Evolutionary conservation across 2,329 filamentous ascomycete genomes (phyloP), one percentile per base, ranked within the genome.

Genomic region (Tricladium varicosporioides): DNA sequence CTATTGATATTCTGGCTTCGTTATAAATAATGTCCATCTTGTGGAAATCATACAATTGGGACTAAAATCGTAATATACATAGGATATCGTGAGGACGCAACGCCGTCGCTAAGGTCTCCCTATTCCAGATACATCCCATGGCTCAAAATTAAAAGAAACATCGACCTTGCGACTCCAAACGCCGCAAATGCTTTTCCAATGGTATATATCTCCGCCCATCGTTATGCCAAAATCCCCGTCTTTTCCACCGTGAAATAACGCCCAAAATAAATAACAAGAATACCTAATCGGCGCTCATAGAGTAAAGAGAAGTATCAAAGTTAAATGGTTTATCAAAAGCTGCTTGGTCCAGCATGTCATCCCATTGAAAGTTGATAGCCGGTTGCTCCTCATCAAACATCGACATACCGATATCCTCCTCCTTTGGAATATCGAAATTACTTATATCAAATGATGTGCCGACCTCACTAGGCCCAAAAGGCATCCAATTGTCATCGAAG

Each of bases 321-420:
- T 75, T 66, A 60, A 83, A 81, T 0, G 79, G 76, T 68, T 84
- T 83, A 52, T 73, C 73, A 60, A 82, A 81, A 64, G 81, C 77
- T 0, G 70, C 66, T 22, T 50, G 46, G 53, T 70, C 67, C 3
- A 75, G 67, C 40, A 80, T 58, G n/a, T 83, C 78, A 36, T 83
- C 80, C 77, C 80, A 81, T 55, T 69, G 19, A 67, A 65, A 58
- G 15, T 68, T 67, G 22, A 70, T 63, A 5, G 57, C 22, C 32
- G 51, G 61, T 48, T 57, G 58, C 10, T 67, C 62, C 18, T 63
- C 63, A 49, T 70, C 64, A 40, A 69, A 62, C 60, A 69, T 67
- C 19, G 63, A 58, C 15, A 64, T 27, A 27, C 22, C 22, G 22
- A 27, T 33, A 52, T 70, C 59, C 1, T 65, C 64, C 2, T 64